Base-by-base conservation (phyloP, 176 grass and related monocot genomes). In the Bothriochloa decipiens region DNA sequence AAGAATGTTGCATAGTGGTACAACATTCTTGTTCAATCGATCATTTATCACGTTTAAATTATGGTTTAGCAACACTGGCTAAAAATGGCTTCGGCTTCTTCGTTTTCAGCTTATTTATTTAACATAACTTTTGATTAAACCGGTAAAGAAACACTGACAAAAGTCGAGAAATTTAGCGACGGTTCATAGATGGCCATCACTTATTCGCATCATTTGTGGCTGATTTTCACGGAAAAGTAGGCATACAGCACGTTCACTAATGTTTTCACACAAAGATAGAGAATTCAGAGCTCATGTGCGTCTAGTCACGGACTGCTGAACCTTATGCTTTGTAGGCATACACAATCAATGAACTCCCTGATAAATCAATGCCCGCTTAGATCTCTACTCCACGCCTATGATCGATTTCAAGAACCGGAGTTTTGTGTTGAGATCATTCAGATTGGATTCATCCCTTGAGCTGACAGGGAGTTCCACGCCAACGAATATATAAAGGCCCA, bases 371-470 rank as follows among this genome's bases (percentile, higher is more conserved):
- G 5, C 64, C 36, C 12, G 25, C 2, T 6, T 14, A 50, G 28
- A 20, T 37, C 10, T 71, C 65, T 28, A 89, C 14, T 86, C 83
- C 7, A 89, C 78, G 35, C 88, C 88, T 41, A 89, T 77, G 65
- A 89, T 89, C 14, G 65, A 86, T 45, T 89, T 89, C 72, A 89
- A 28, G 55, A 89, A 65, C 79, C 18, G 65, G 42, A 89, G 83
- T 45, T 72, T 85, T 4, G 18, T 2, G 7, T 45, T 86, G 65
- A 89, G 45, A 66, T 65, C 78, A 26, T 17, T 86, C 17, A 86
- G 42, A 65, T 77, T 57, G 0, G 72, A 65, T 1, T 23, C 58
- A 65, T 75, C 65, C 4, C 43, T 20, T 1, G 83, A 77, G 10
- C 41, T 70, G 10, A 27, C 65, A 35, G 72, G 65, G 1, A 83